These are phyloP conservation scores for Daldinia concentrica DNA, from an alignment of 495 filamentous ascomycete species.

Conservation along the genomic window DNA sequence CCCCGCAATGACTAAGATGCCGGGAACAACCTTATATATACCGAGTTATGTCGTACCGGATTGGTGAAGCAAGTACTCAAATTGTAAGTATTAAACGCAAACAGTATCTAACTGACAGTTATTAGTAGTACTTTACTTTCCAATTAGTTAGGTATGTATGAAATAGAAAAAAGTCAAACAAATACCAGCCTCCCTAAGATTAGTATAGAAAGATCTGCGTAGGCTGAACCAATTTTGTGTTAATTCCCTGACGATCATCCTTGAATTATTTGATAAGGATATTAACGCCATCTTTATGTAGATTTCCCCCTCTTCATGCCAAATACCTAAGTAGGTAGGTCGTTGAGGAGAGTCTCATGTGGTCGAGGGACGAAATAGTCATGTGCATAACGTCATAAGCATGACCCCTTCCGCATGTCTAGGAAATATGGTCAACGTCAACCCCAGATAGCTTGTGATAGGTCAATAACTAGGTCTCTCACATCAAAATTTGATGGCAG, in stretches of 20 bases:
- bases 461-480: background rate
- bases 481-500: background rate
- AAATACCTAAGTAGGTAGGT: slow-evolving; percentile 10
- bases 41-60: background rate
- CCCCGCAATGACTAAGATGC: background rate
- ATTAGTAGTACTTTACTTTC: background rate
- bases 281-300: slow-evolving; percentile 27
- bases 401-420: slow-evolving; percentile 19
- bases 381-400: slow-evolving; percentile 14
- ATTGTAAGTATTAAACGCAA: too few relatives aligned
- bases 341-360: slow-evolving; percentile 8
- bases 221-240: slow-evolving; percentile 3
- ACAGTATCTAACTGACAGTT: background rate
- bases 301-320: background rate
- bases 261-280: slow-evolving; percentile 10
- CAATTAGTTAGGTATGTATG: background rate
- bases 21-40: background rate
- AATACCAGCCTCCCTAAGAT: background rate
- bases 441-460: slow-evolving; percentile 15
- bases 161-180: background rate
- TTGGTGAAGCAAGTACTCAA: too few relatives aligned
- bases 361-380: slow-evolving; percentile 14
- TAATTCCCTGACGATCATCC: slow-evolving; percentile 1
- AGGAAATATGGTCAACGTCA: slow-evolving; percentile 7
- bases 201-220: slow-evolving; percentile 23